These are phyloP conservation scores for Phialophora verrucosa DNA, from an alignment of 2,329 filamentous ascomycete species.

Conservation along the genomic window DNA sequence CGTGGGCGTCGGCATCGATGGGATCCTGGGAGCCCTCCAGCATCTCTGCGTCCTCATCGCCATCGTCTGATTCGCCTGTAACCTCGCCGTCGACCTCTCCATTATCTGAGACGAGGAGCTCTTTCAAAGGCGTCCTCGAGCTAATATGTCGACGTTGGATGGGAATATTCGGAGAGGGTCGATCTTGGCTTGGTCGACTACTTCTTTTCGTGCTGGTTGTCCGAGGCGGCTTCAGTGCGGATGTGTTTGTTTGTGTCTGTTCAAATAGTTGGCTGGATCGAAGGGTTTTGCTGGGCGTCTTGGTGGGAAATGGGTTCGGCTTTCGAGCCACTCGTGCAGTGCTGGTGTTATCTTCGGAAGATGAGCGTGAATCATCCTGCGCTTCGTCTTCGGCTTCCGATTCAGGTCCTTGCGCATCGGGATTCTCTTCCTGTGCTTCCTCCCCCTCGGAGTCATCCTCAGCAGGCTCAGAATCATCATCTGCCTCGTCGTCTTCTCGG, in stretches of 20 bases:
- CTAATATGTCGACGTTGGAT: conserved; percentile 28
- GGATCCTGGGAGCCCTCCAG: not conserved
- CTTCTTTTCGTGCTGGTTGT: conserved; percentile 2
- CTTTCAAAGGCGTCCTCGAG: conserved; percentile 26
- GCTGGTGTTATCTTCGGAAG: not conserved
- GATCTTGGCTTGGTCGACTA: conserved; percentile 26
- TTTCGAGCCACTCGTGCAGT: not conserved
- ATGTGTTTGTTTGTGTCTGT: conserved; percentile 36
- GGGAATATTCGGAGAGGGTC: conserved; percentile 35
- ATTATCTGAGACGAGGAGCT: conserved; percentile 20
- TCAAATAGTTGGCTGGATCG: conserved; percentile 32
- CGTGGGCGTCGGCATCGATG: not conserved
- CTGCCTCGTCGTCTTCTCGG: conserved; percentile 31
- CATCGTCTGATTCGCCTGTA: conserved; percentile 12
- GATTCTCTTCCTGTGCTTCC: conserved; percentile 2
- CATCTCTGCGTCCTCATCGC: conserved; percentile 4
- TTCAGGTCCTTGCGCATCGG: conserved; percentile 7
- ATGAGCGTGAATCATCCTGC: not conserved
- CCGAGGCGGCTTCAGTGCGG: conserved; percentile 25
- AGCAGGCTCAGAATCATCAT: conserved; percentile 15
- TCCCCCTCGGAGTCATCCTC: not conserved
- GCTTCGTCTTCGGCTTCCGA: conserved; percentile 8
- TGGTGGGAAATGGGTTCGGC: conserved; percentile 17
- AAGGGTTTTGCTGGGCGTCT: conserved; percentile 31
- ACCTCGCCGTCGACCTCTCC: conserved; percentile 13